Conservation (phyloP, 1,284 basidiomycete species). For the Cryptococcus wingfieldii region DNA sequence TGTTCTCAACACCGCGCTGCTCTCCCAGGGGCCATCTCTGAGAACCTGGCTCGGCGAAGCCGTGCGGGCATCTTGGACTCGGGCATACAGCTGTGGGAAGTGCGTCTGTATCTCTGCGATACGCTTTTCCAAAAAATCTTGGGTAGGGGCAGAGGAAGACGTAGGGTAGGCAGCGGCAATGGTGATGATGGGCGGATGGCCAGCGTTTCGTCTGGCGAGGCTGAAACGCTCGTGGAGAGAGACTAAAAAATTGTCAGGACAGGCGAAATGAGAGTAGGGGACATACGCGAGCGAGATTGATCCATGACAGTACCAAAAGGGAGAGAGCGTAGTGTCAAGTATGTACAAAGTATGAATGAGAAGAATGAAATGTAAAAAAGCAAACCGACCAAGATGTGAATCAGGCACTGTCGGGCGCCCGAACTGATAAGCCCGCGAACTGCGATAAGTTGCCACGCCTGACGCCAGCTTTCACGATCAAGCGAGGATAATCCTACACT, state of each 20-base stretch:
- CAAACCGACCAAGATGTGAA: too few relatives aligned
- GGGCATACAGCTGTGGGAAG: conserved; percentile 27
- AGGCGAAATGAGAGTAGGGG: neutral
- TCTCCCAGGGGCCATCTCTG: conserved; percentile 6
- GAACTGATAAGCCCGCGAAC: too few relatives aligned
- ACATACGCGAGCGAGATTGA: conserved; percentile 23
- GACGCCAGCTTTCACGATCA: too few relatives aligned
- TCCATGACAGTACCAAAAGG: too few relatives aligned
- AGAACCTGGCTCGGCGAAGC: conserved; percentile 9
- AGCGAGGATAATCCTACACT: too few relatives aligned
- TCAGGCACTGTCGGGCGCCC: too few relatives aligned
- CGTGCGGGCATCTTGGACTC: conserved; percentile 6
- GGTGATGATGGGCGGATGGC: conserved; percentile 21
- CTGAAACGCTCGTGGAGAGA: conserved; percentile 34
- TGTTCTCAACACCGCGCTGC: conserved; percentile 9
- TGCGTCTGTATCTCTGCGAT: conserved; percentile 27
- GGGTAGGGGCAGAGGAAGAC: conserved; percentile 15
- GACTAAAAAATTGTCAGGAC: conserved; percentile 7
- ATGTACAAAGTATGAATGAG: too few relatives aligned
- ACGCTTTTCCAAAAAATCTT: conserved; percentile 16
- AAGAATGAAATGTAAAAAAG: too few relatives aligned
- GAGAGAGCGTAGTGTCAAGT: too few relatives aligned
- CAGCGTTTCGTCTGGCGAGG: conserved; percentile 26
- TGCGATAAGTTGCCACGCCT: too few relatives aligned
- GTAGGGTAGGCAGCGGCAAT: conserved; percentile 24